Evolutionary conservation across 176 grass and related monocot species (phyloP), one percentile per base, ranked within the genome.

Genomic region (Triticum urartu): DNA sequence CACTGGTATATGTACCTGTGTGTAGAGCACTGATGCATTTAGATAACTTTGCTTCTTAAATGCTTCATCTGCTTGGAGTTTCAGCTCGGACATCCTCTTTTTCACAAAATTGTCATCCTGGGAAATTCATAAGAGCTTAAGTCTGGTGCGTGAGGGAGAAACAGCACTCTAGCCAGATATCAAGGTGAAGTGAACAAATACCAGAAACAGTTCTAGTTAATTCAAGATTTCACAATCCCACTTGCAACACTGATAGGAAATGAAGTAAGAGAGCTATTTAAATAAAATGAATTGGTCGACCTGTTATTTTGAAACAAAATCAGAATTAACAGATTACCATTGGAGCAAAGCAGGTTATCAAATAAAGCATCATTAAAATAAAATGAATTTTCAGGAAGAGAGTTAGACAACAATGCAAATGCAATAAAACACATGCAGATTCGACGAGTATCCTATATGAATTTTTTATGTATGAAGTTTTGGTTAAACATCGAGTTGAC

Each of bases 21-120:
- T 71, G 76, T 78, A 78, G 54, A 78, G 56, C 54, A 13, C 68
- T 71, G 34, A 40, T 71, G 68, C 68, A 71, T 79, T 86, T 68
- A 68, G 47, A 75, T 86, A 89, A 35, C 81, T 83, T 43, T 86
- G 59, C 64, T 85, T 81, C 35, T 58, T 76, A 86, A 89, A 86
- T 74, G 88, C 88, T 43, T 81, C 82, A 56, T 45, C 47, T 5
- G 33, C 78, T 81, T 85, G 56, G 56, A 13, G 32, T 81, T 86
- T 89, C 70, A 89, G 69, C 40, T 86, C 69, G 35, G 78, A 80
- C 68, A 42, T 81, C 42, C 59, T 75, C 58, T 58, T 65, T 52
- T 80, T 80, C 21, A 85, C 54, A 72, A 80, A 17, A 11, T 75
- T 73, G 30, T 85, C 40, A 56, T 80, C 87, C 87, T 89, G 40